Evolutionary conservation across 805 yeast species (phyloP).

Genomic region (Lachancea dasiensis): DNA sequence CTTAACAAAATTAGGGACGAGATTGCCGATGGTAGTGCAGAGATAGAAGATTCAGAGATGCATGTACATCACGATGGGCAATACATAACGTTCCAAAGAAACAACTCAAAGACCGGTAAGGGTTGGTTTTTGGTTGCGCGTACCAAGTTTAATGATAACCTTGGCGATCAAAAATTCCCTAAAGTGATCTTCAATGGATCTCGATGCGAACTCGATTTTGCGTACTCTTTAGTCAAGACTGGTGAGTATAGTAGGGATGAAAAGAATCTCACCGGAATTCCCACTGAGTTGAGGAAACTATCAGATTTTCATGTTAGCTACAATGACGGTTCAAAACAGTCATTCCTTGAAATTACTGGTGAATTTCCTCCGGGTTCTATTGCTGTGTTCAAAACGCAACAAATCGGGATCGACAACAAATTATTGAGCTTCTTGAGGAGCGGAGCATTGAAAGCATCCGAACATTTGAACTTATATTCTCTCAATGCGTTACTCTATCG

Average conservation of each 20-base stretch:
- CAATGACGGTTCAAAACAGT: constrained; percentile 37
- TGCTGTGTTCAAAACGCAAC: constrained; percentile 69
- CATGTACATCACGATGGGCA: constrained; percentile 93
- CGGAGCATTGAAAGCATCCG: constrained; percentile 74
- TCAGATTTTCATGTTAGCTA: constrained; percentile 43
- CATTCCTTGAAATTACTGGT: constrained; percentile 53
- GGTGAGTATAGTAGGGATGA: constrained; percentile 43
- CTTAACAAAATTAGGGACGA: constrained; percentile 52
- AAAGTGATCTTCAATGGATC: constrained; percentile 60
- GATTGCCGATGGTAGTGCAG: constrained; percentile 44
- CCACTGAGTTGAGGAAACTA: constrained; percentile 53
- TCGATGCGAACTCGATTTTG: constrained; percentile 48
- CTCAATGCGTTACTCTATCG: constrained; percentile 69
- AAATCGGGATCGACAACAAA: constrained; percentile 56
- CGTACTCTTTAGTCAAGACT: constrained; percentile 47
- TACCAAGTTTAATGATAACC: constrained; percentile 55
- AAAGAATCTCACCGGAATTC: constrained; percentile 51
- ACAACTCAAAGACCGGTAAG: constrained; percentile 73
- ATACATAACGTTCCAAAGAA: constrained; percentile 82
- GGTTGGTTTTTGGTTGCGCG: constrained; percentile 90
- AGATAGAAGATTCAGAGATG: constrained; percentile 70
- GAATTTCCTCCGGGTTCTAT: constrained; percentile 86
- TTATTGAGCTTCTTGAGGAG: constrained; percentile 62
- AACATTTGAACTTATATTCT: constrained; percentile 54
- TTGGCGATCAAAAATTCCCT: constrained; percentile 45